Evolutionary conservation across 2,329 filamentous ascomycete species (phyloP), one percentile per base, ranked within the genome.

Genomic region (Aspergillus brunneoviolaceus): DNA sequence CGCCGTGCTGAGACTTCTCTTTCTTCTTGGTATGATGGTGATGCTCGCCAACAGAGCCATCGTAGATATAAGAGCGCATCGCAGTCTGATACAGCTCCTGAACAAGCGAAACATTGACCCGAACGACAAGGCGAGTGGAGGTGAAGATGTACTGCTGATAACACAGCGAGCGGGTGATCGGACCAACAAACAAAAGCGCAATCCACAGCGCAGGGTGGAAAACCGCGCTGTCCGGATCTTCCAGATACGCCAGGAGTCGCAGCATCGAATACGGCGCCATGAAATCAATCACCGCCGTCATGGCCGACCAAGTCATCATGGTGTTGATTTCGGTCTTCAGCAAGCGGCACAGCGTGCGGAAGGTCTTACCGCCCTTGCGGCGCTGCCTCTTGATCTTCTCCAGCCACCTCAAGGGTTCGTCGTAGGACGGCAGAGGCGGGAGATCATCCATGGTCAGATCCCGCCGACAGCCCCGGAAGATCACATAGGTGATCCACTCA

Each of bases 61-160:
- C 82, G n/a, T 85, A 81, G 51, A 85, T 81, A 48, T 85, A 73
- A 1, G 83, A 85, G 9, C 74, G 75, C 65, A 86, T 77, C 2
- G 84, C 83, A 49, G 79, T 81, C 62, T 81, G 80, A 63, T 87
- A 86, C 10, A 86, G 76, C 67, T 86, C 84, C 64, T 86, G 84
- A 0, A 83, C 85, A 59, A 87, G 76, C 29, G 81, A 83, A 29
- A 83, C 79, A 65, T 84, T 85, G 58, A 85, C 72, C 27, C 84
- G 81, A 39, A 86, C 82, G 35, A 85, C 72, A 49, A 86, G 71
- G n/a, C 83, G 77, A 2, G 84, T 86, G 6, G 82, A 83, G 2
- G 76, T 82, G 65, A 86, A 86, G 35, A 86, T 77, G 67, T 86
- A 86, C 64, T 83, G 82, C 67, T 87, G 83, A 62, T 81, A 84